Base-by-base conservation (phyloP, 129 eudicot genomes). In the Centrapalus pauciflorus region DNA sequence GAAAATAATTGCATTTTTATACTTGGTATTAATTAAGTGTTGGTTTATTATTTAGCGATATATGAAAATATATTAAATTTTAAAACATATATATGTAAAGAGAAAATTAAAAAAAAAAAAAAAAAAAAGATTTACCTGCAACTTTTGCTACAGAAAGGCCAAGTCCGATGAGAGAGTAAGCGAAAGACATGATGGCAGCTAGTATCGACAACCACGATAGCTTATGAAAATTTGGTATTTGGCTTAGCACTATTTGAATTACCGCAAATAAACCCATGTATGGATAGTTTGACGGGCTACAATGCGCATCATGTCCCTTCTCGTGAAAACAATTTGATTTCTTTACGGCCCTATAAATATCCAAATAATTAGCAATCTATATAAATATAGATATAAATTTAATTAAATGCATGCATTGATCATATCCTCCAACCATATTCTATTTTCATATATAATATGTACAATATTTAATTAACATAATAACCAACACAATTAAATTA, bases 181-280 rank as follows among this genome's bases (percentile, higher is more conserved):
- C 87, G 33, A 93, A 93, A 17, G 98, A 93, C 98, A 93, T 93
- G 2, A 88, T 69, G 0, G 98, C 98, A 0, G 98, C 98, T 4
- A 93, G n/a, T 24, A 93, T 77, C 2, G 98, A 93, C 11, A 93
- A 81, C 98, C 98, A 93, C 0, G 96, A 85, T 5, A 93, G 74
- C 78, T 93, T 80, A 32, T 83, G 92, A 41, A 93, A 93, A 51
- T 93, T 83, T 2, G 96, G 96, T 13, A 93, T 93, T 56, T 93
- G 98, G 55, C 95, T 85, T 26, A 93, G 55, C 57, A 88, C 27
- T 0, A 93, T 82, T 52, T 93, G 92, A 23, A 85, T 77, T 5
- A 55, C 34, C 3, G 87, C 96, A 46, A 93, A 93, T 37, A 78
- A 13, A 0, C 62, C 41, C 98, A 93, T 93, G 58, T 64, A 88